Conservation (phyloP, 176 grass and related monocot species). For the Hordeum vulgare region MorexV3_pseudomolecules_assembly NC_058524.1:621542924-621543423, state of each 20-base stretch:
- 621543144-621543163: background rate
- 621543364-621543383: too few relatives aligned
- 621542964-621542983: slow-evolving; percentile 13
- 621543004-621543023: too few relatives aligned
- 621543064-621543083: background rate
- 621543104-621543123: background rate
- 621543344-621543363: too few relatives aligned
- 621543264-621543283: background rate
- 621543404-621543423: too few relatives aligned
- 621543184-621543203: background rate
- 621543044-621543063: background rate
- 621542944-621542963: slow-evolving; percentile 2
- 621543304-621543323: background rate
- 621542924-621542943: background rate
- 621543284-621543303: background rate
- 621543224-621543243: background rate
- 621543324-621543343: too few relatives aligned
- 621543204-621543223: too few relatives aligned
- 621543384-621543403: too few relatives aligned
- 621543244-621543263: background rate
- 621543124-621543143: background rate
- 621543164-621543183: background rate
- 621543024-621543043: too few relatives aligned
- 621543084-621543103: background rate
- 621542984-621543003: background rate